These are phyloP conservation scores for Mortierella sp. DNA, from an alignment of 371 early-diverging fungal genomes.

Conservation along the genomic window DNA sequence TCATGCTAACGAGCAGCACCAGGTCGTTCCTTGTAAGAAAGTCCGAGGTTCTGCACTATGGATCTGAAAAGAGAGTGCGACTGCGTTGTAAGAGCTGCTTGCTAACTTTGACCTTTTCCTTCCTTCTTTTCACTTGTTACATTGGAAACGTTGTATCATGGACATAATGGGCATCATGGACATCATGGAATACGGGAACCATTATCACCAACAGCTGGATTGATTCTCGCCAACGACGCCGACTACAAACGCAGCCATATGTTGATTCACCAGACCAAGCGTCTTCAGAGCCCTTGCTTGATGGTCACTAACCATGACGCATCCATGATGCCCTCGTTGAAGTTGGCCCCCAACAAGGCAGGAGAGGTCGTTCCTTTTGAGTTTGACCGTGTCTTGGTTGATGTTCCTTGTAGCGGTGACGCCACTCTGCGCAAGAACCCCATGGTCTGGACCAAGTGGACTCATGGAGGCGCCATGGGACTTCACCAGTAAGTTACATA, in stretches of 20 bases:
- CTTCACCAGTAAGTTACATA: constrained; percentile 78
- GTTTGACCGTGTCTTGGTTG: constrained; percentile 98
- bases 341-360: constrained; percentile 43
- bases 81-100: background rate
- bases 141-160: constrained; percentile 4
- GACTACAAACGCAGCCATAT: constrained; percentile 93
- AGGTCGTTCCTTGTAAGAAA: constrained; percentile 71
- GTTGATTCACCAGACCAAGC: constrained; percentile 96
- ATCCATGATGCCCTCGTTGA: constrained; percentile 85
- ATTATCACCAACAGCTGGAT: constrained; percentile 66
- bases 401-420: constrained; percentile 99
- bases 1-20: constrained; percentile 76
- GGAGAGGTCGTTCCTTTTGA: constrained; percentile 62
- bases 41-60: background rate
- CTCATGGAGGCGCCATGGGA: constrained; percentile 76
- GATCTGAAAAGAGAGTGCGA: background rate
- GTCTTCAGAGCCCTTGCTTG: constrained; percentile 92
- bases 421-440: constrained; percentile 99
- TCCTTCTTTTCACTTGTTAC: background rate
- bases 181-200: background rate
- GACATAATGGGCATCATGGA: background rate
- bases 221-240: constrained; percentile 98
- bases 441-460: constrained; percentile 93
- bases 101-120: background rate
- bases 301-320: constrained; percentile 98